Evolutionary conservation across 2,329 filamentous ascomycete genomes (phyloP).

Genomic region (Aureobasidium melanogenum): DNA sequence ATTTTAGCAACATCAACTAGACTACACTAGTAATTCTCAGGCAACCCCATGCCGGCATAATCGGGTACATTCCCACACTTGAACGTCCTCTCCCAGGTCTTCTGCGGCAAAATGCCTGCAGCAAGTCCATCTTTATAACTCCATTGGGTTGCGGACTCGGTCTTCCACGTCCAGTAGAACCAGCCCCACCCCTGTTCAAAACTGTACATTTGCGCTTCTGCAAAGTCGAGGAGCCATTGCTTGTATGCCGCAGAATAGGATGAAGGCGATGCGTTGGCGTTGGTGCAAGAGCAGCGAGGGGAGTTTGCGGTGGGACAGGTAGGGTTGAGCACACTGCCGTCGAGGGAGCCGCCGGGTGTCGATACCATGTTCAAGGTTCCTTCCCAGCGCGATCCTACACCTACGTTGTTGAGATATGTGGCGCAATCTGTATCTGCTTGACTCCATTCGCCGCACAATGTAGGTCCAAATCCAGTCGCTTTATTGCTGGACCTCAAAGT

Average conservation of each 20-base stretch:
- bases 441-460: slow-evolving; percentile 92
- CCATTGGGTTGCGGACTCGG: slow-evolving; percentile 80
- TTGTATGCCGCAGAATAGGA: slow-evolving; percentile 69
- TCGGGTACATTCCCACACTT: slow-evolving; percentile 33
- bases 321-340: slow-evolving; percentile 56
- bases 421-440: slow-evolving; percentile 97
- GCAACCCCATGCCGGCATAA: slow-evolving; percentile 32
- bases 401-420: slow-evolving; percentile 77
- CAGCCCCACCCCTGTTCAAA: slow-evolving; percentile 94
- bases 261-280: slow-evolving; percentile 64
- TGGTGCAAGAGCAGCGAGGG: slow-evolving; percentile 59
- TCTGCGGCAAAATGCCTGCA: slow-evolving; percentile 65
- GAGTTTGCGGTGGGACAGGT: slow-evolving; percentile 61
- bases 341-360: slow-evolving; percentile 43
- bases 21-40: slow-evolving; percentile 26
- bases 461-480: slow-evolving; percentile 77
- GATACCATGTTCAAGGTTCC: slow-evolving; percentile 61
- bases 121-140: slow-evolving; percentile 75
- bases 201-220: slow-evolving; percentile 88
- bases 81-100: slow-evolving; percentile 35
- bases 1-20: too few relatives aligned
- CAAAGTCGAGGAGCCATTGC: slow-evolving; percentile 77
- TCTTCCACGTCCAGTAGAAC: slow-evolving; percentile 99
- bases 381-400: slow-evolving; percentile 81
- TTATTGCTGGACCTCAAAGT: slow-evolving; percentile 62